Evolutionary conservation across 192 early-diverging fungal species (phyloP).

Genomic region (Mortierella alpina): DNA sequence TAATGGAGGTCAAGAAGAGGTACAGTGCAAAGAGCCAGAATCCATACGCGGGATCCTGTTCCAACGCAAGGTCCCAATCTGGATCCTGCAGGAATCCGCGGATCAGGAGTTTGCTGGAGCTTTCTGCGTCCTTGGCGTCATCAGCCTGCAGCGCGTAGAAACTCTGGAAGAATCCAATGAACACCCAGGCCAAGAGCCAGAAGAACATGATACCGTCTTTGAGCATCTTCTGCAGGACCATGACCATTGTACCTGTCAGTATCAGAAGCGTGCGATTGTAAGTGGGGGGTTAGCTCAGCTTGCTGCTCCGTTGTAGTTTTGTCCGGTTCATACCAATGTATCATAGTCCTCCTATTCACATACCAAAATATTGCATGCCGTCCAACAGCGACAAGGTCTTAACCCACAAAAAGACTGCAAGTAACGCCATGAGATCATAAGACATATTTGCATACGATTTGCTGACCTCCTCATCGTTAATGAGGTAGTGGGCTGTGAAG

Average conservation of each 20-base stretch:
- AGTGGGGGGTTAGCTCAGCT: background rate
- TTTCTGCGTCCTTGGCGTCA: conserved; percentile 15
- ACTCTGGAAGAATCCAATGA: conserved; percentile 51
- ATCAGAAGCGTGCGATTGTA: background rate
- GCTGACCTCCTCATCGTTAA: background rate
- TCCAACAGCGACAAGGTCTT: conserved; percentile 46
- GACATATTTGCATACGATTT: conserved; percentile 21
- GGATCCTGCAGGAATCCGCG: conserved; percentile 54
- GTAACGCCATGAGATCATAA: conserved; percentile 45
- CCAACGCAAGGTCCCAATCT: conserved; percentile 37
- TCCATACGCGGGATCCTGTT: conserved; percentile 18
- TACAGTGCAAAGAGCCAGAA: conserved; percentile 47
- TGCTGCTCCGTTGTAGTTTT: background rate
- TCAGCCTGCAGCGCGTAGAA: conserved; percentile 39
- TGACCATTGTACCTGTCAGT: conserved; percentile 49
- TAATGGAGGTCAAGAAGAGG: conserved; percentile 51
- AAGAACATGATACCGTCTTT: conserved; percentile 59
- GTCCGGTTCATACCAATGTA: background rate
- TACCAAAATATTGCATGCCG: conserved; percentile 53
- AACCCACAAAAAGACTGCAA: conserved; percentile 51
- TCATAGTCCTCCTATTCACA: background rate
- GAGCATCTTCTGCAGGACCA: conserved; percentile 56
- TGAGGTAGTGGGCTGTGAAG: conserved; percentile 26
- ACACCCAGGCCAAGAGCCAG: conserved; percentile 55
- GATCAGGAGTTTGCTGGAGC: conserved; percentile 27